phyloP scores from a whole-genome alignment of 2,329 filamentous ascomycete genomes.

The Exutisphaerella laricina region DNA sequence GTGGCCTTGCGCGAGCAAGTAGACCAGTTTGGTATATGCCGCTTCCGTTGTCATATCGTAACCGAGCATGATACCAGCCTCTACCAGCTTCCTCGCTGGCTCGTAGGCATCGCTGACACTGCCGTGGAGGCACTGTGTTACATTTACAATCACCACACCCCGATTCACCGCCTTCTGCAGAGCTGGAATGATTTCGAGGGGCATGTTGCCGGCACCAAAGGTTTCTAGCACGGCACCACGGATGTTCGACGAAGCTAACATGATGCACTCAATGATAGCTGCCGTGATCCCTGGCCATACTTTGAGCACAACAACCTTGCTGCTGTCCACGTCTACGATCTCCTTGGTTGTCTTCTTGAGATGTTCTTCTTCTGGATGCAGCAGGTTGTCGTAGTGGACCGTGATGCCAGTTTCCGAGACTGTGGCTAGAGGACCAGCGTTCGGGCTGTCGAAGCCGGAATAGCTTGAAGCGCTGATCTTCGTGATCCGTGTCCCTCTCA shows the following conservation, averaged over 20 bases:
- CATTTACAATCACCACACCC: conserved; percentile 81
- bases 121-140: conserved; percentile 66
- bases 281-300: conserved; percentile 90
- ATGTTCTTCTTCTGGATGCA: conserved; percentile 56
- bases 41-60: conserved; percentile 86
- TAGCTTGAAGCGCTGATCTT: conserved; percentile 85
- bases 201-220: conserved; percentile 88
- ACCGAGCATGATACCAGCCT: conserved; percentile 83
- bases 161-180: conserved; percentile 61
- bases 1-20: conserved; percentile 60
- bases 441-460: conserved; percentile 83
- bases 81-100: conserved; percentile 60
- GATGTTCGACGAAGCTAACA: conserved; percentile 62
- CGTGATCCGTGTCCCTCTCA: conserved; percentile 79
- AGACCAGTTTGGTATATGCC: conserved; percentile 84
- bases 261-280: conserved; percentile 80
- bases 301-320: conserved; percentile 82
- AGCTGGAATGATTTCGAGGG: conserved; percentile 71
- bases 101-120: conserved; percentile 39
- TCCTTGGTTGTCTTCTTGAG: conserved; percentile 10
- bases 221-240: conserved; percentile 83
- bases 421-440: conserved; percentile 71
- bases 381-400: conserved; percentile 22
- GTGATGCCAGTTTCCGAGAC: conserved; percentile 57
- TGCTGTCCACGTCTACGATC: conserved; percentile 61